These are phyloP conservation scores for Colletotrichum graminicola DNA, from an alignment of 2,329 filamentous ascomycete species.

Conservation along the genomic window DNA sequence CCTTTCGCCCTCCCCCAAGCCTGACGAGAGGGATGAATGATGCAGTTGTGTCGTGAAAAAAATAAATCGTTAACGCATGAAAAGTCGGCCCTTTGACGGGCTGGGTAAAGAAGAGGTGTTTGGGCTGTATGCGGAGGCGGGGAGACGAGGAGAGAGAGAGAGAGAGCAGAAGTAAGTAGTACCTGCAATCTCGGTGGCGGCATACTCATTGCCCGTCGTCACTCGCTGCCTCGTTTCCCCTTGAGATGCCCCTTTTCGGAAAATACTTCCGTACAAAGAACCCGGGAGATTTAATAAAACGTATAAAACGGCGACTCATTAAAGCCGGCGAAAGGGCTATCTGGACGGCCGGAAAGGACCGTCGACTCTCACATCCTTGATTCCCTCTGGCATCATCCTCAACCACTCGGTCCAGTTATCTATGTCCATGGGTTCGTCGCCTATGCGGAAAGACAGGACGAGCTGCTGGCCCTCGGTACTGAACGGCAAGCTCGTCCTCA, in stretches of 20 bases:
- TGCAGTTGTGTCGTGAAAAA: conserved; percentile 8
- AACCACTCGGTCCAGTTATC: conserved; percentile 71
- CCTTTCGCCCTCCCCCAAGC: conserved; percentile 10
- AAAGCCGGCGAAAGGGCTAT: conserved; percentile 8
- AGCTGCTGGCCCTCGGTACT: conserved; percentile 62
- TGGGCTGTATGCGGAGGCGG: neutral
- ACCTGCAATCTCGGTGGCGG: neutral
- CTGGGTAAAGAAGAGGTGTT: neutral
- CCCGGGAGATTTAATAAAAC: conserved; percentile 20
- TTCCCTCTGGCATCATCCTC: conserved; percentile 68
- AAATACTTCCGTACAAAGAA: neutral
- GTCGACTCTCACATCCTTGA: conserved; percentile 68
- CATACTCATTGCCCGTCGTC: neutral
- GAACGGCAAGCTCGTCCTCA: conserved; percentile 54
- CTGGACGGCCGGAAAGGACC: conserved; percentile 60
- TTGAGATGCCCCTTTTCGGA: neutral
- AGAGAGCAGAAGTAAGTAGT: too few relatives aligned
- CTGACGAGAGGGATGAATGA: conserved; percentile 17
- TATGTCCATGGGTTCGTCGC: conserved; percentile 63
- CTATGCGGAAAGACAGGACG: conserved; percentile 63
- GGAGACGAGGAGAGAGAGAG: neutral
- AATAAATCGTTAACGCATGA: conserved; percentile 8
- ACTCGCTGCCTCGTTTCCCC: neutral
- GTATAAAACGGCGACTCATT: conserved; percentile 17
- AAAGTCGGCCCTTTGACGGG: neutral